Evolutionary conservation across 2,329 filamentous ascomycete species (phyloP).

Genomic region (Ophiostoma ulmi): DNA sequence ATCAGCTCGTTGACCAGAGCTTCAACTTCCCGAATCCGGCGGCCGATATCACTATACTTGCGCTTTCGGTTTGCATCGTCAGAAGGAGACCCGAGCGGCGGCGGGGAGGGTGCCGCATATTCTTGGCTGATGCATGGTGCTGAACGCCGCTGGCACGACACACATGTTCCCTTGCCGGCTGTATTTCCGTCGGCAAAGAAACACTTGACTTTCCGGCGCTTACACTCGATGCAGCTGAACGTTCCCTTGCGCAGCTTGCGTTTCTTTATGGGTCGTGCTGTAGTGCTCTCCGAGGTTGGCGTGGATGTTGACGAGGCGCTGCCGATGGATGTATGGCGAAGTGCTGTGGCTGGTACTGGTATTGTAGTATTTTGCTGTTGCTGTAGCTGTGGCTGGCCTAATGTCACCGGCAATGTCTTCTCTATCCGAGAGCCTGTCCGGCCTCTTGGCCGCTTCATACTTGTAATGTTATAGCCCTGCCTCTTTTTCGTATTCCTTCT

Average conservation of each 20-base stretch:
- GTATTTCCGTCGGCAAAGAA: slow-evolving; percentile 33
- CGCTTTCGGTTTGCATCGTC: slow-evolving; percentile 21
- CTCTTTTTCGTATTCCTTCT: neutral
- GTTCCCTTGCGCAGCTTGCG: slow-evolving; percentile 47
- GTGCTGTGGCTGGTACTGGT: neutral
- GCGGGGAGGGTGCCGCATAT: slow-evolving; percentile 27
- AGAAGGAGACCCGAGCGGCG: neutral
- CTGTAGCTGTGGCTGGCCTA: slow-evolving; percentile 9
- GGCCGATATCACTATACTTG: slow-evolving; percentile 14
- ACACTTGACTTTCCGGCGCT: slow-evolving; percentile 47
- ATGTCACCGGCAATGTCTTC: neutral
- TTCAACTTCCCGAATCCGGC: slow-evolving; percentile 34
- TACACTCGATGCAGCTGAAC: slow-evolving; percentile 51
- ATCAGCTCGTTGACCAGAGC: slow-evolving; percentile 35
- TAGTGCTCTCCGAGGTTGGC: neutral
- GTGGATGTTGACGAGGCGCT: neutral
- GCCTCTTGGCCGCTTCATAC: neutral
- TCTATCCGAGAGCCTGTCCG: neutral
- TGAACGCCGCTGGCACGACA: slow-evolving; percentile 42
- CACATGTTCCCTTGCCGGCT: slow-evolving; percentile 34
- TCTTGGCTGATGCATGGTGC: slow-evolving; percentile 45
- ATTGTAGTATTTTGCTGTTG: slow-evolving; percentile 7
- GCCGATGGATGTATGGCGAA: neutral
- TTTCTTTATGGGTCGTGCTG: slow-evolving; percentile 6
- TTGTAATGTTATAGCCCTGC: neutral